These are phyloP conservation scores for Trichoderma erinaceum DNA, from an alignment of 495 filamentous ascomycete genomes.

Conservation along the genomic window DNA sequence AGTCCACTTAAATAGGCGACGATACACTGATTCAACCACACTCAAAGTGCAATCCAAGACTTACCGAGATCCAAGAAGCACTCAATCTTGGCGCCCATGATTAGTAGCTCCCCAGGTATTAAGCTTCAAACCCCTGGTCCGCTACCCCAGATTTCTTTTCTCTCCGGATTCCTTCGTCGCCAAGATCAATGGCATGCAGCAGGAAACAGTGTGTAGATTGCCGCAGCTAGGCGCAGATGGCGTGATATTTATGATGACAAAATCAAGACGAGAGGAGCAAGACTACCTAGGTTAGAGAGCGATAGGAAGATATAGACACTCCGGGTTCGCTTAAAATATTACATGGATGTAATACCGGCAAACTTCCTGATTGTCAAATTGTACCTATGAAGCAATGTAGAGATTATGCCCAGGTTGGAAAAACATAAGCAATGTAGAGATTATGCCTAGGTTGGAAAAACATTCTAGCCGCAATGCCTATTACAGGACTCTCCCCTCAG, in stretches of 20 bases:
- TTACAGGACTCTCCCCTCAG: too few species aligned
- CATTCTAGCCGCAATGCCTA: too few species aligned
- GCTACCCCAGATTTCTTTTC: too few species aligned
- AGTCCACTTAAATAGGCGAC: not conserved
- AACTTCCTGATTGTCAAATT: too few species aligned
- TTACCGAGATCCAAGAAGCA: slow-evolving; percentile 55
- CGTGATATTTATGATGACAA: slow-evolving; percentile 4
- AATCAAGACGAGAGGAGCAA: not conserved
- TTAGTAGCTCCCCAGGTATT: slow-evolving; percentile 11
- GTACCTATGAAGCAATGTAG: too few species aligned
- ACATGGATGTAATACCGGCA: not conserved
- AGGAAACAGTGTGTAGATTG: too few species aligned
- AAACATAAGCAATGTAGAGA: too few species aligned
- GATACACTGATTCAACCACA: not conserved
- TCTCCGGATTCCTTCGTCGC: too few species aligned
- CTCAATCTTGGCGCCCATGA: slow-evolving; percentile 54
- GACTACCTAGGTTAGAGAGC: not conserved
- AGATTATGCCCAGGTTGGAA: too few species aligned
- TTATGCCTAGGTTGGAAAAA: too few species aligned
- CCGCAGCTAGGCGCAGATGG: slow-evolving; percentile 7
- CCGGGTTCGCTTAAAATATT: not conserved
- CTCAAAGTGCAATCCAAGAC: slow-evolving; percentile 14
- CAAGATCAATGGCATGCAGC: too few species aligned
- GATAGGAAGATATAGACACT: not conserved
- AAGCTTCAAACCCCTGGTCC: too few species aligned